A percentile compares a stretch with the other conserved stretches of the same genome.
These are phyloP conservation scores for Mucuna pruriens DNA, from an alignment of 306 rosid species.

Conservation along the genomic window DNA sequence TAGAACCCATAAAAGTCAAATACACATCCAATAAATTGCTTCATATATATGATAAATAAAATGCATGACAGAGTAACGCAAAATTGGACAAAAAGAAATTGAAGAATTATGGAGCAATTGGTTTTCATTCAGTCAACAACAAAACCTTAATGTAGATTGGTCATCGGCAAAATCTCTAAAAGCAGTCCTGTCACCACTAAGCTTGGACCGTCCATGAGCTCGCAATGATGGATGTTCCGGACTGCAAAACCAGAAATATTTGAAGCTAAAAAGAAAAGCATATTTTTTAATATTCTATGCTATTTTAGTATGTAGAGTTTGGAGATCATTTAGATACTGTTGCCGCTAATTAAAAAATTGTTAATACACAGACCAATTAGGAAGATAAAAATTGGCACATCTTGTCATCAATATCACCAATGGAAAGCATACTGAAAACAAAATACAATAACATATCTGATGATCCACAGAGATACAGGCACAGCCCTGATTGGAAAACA, in stretches of 20 bases:
- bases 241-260: slow-evolving; percentile 60
- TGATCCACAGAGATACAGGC: background rate
- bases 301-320: slow-evolving; percentile 10
- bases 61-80: slow-evolving; percentile 15
- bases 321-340: slow-evolving; percentile 17
- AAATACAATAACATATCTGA: background rate
- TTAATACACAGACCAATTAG: slow-evolving; percentile 20
- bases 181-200: slow-evolving; percentile 84
- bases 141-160: slow-evolving; percentile 82
- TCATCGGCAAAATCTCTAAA: slow-evolving; percentile 84
- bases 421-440: background rate
- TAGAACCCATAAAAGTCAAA: slow-evolving; percentile 14
- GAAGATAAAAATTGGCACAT: slow-evolving; percentile 8
- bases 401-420: slow-evolving; percentile 13
- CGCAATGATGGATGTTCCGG: slow-evolving; percentile 91
- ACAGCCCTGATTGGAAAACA: background rate
- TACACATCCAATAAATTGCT: slow-evolving; percentile 8
- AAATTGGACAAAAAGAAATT: slow-evolving; percentile 22
- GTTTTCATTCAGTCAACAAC: slow-evolving; percentile 23
- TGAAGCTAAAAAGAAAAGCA: slow-evolving; percentile 6
- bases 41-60: background rate
- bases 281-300: slow-evolving; percentile 15
- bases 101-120: background rate
- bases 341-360: background rate
- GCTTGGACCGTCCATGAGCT: slow-evolving; percentile 88